Evolutionary conservation across 2,329 filamentous ascomycete species (phyloP).

Genomic region (Sclerotinia trifoliorum): DNA sequence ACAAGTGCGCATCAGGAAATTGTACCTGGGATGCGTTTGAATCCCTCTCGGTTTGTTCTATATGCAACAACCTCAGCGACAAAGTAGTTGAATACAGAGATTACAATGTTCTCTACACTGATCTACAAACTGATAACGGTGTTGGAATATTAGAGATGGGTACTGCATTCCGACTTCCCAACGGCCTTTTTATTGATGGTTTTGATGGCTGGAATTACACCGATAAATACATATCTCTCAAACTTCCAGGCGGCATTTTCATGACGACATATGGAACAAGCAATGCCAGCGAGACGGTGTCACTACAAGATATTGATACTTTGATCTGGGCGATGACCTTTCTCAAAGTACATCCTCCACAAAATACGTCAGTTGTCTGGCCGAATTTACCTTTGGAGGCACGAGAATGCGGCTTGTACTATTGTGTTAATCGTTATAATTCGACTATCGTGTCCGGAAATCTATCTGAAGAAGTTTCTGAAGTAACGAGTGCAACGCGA

Average conservation of each 20-base stretch:
- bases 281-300: slow-evolving; percentile 12
- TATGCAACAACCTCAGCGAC: slow-evolving; percentile 12
- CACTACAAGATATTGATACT: slow-evolving; percentile 3
- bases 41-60: slow-evolving; percentile 10
- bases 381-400: not conserved
- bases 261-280: slow-evolving; percentile 10
- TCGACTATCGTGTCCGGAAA: not conserved
- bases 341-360: slow-evolving; percentile 6
- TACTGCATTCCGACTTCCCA: slow-evolving; percentile 8
- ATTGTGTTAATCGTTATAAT: slow-evolving; percentile 9
- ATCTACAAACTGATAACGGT: not conserved
- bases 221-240: not conserved
- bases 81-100: slow-evolving; percentile 6
- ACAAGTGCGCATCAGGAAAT: slow-evolving; percentile 7
- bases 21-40: slow-evolving; percentile 8
- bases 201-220: slow-evolving; percentile 15
- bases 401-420: slow-evolving; percentile 12
- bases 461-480: slow-evolving; percentile 3
- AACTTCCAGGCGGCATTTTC: slow-evolving; percentile 6
- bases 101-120: slow-evolving; percentile 4
- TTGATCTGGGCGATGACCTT: slow-evolving; percentile 12
- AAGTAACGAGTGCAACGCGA: slow-evolving; percentile 1
- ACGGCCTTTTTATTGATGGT: slow-evolving; percentile 8
- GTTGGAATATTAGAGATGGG: not conserved
- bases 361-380: not conserved